These are phyloP conservation scores for Neurospora tetraspora DNA, from an alignment of 495 filamentous ascomycete species.

Conservation along the genomic window DNA sequence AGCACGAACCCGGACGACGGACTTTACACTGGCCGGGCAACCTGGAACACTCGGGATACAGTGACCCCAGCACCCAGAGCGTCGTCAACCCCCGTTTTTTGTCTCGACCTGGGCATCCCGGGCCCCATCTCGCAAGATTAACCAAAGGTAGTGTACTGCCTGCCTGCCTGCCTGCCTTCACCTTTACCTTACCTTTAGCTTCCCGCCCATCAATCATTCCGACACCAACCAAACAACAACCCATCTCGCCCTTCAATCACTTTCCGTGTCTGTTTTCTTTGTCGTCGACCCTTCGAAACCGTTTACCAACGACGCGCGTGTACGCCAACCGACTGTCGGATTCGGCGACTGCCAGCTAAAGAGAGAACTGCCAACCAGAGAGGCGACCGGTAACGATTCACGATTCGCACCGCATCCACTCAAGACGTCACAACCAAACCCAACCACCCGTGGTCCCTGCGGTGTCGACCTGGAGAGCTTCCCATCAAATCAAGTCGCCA, in stretches of 20 bases:
- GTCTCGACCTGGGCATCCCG: neutral
- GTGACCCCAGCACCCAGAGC: neutral
- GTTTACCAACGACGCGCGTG: neutral
- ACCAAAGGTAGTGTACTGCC: neutral
- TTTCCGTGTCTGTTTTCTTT: neutral
- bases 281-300: neutral
- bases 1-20: neutral
- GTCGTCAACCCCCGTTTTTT: neutral
- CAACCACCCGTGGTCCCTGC: neutral
- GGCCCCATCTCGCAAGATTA: neutral
- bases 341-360: neutral
- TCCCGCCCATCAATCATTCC: neutral
- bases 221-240: neutral
- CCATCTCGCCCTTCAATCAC: neutral
- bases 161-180: neutral
- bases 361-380: neutral
- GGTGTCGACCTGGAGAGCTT: neutral
- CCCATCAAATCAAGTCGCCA: neutral
- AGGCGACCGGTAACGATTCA: neutral
- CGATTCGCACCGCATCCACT: neutral
- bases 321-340: neutral
- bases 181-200: neutral
- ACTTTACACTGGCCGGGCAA: neutral
- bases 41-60: neutral
- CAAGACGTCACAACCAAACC: neutral